A percentile compares a stretch with the other conserved stretches of the same genome.
Conservation (phyloP, 23 red algal species). For the Gracilaria caudata region DNA sequence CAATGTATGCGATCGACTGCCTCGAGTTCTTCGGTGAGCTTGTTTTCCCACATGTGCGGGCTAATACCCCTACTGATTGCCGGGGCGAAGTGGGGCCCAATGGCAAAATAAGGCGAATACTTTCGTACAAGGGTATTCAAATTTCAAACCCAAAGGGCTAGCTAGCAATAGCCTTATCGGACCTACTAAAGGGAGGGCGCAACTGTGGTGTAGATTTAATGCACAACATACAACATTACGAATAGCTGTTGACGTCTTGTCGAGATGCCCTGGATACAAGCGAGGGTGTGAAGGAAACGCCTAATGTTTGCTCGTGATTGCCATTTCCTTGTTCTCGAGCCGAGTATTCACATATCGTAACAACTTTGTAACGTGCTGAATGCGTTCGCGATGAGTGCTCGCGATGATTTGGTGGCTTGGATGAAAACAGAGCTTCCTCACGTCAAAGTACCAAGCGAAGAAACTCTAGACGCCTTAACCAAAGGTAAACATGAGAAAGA, state of each 20-base stretch:
- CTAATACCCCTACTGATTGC: no score
- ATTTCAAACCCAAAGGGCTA: constrained; percentile 17
- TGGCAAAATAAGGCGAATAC: neutral
- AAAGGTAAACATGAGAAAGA: neutral
- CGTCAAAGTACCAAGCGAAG: constrained; percentile 2
- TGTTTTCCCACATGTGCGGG: no score
- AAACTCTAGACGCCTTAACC: constrained; percentile 3
- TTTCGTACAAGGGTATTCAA: neutral
- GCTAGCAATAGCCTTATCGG: neutral
- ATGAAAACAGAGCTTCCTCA: constrained; percentile 30
- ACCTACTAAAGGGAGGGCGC: no score
- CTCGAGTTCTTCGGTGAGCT: no score
- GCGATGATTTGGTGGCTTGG: constrained; percentile 25
- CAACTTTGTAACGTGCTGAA: neutral
- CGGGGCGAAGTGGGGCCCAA: neutral
- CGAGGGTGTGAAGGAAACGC: neutral
- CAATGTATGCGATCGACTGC: no score
- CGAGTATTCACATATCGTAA: neutral
- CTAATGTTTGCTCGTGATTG: no score
- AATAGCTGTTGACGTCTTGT: no score
- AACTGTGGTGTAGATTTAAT: no score
- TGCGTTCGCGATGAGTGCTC: neutral
- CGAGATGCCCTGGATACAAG: no score
- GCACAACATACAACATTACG: no score
- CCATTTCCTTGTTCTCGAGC: neutral